A percentile compares a stretch with the other conserved stretches of the same genome.
These are phyloP conservation scores for Backusella tuberculispora DNA, from an alignment of 192 early-diverging fungal genomes.

Conservation along the genomic window DNA sequence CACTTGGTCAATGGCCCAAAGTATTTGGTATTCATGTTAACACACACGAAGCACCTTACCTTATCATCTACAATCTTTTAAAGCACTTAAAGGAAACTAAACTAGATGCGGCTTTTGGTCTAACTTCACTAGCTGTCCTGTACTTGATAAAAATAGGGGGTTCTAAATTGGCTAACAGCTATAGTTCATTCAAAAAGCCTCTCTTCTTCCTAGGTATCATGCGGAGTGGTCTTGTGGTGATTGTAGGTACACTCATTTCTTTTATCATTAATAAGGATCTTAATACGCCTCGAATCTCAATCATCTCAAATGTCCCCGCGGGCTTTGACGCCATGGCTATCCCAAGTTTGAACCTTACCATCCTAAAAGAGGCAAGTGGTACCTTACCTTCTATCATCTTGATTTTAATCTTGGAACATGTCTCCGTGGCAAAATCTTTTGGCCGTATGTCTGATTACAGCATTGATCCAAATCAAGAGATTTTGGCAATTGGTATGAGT, in stretches of 20 bases:
- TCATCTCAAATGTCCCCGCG: slow-evolving; percentile 75
- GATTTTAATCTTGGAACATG: slow-evolving; percentile 86
- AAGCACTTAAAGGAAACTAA: slow-evolving; percentile 50
- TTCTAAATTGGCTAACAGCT: slow-evolving; percentile 37
- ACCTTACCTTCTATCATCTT: slow-evolving; percentile 68
- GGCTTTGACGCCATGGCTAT: slow-evolving; percentile 69
- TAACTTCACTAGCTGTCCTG: slow-evolving; percentile 45
- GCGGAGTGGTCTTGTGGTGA: slow-evolving; percentile 72
- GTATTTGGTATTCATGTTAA: slow-evolving; percentile 81
- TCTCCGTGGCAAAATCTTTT: slow-evolving; percentile 88
- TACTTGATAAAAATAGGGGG: slow-evolving; percentile 45
- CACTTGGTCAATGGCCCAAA: slow-evolving; percentile 78
- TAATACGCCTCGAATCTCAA: slow-evolving; percentile 50
- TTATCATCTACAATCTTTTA: slow-evolving; percentile 32
- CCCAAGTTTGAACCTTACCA: slow-evolving; percentile 53
- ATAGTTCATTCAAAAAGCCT: slow-evolving; percentile 46
- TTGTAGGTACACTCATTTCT: slow-evolving; percentile 75
- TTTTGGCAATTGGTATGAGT: slow-evolving; percentile 83
- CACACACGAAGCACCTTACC: slow-evolving; percentile 71
- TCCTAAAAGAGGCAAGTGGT: slow-evolving; percentile 54
- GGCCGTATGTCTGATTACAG: slow-evolving; percentile 84
- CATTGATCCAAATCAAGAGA: slow-evolving; percentile 80
- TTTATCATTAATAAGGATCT: slow-evolving; percentile 53
- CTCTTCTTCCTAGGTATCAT: slow-evolving; percentile 72
- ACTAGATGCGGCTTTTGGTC: slow-evolving; percentile 65